Percentiles rank a stretch among this genome's conserved stretches.
These are phyloP conservation scores for Aspergillus versicolor DNA, from an alignment of 2,329 filamentous ascomycete genomes.

Conservation along the genomic window DNA sequence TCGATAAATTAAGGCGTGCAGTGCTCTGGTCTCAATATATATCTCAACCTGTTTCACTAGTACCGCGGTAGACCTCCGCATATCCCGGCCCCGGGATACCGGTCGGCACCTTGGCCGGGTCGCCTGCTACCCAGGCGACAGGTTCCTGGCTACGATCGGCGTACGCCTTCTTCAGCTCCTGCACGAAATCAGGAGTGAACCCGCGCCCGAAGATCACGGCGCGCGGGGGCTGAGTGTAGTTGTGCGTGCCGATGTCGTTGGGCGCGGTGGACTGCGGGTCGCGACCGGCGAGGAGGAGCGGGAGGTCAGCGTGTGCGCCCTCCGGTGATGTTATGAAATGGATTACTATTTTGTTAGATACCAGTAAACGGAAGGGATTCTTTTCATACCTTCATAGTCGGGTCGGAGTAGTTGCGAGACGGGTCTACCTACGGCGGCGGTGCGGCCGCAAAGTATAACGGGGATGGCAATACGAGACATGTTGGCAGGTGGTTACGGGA, in stretches of 20 bases:
- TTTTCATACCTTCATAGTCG: slow-evolving; percentile 2
- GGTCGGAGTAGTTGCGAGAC: not conserved
- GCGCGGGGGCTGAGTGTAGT: slow-evolving; percentile 24
- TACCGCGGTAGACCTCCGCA: too few species aligned
- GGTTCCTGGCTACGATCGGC: slow-evolving; percentile 2
- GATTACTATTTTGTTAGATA: slow-evolving; percentile 16
- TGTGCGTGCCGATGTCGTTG: slow-evolving; percentile 25
- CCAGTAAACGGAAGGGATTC: too few species aligned
- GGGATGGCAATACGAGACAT: not conserved
- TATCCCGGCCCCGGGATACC: slow-evolving; percentile 2
- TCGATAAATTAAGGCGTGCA: too few species aligned
- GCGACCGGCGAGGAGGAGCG: slow-evolving; percentile 23
- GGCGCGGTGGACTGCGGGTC: slow-evolving; percentile 19
- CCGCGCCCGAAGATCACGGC: slow-evolving; percentile 31
- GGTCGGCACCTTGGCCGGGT: slow-evolving; percentile 13
- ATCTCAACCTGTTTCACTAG: too few species aligned
- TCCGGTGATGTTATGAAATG: slow-evolving; percentile 23
- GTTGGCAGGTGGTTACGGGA: too few species aligned
- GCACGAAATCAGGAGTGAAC: slow-evolving; percentile 15
- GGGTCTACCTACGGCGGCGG: not conserved
- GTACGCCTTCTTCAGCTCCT: slow-evolving; percentile 11
- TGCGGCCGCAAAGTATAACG: not conserved
- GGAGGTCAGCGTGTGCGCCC: slow-evolving; percentile 21
- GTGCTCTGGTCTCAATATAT: too few species aligned
- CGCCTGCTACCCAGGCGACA: slow-evolving; percentile 16